Base-by-base conservation (phyloP, 2,329 filamentous ascomycete genomes). In the Canariomyces notabilis region DNA sequence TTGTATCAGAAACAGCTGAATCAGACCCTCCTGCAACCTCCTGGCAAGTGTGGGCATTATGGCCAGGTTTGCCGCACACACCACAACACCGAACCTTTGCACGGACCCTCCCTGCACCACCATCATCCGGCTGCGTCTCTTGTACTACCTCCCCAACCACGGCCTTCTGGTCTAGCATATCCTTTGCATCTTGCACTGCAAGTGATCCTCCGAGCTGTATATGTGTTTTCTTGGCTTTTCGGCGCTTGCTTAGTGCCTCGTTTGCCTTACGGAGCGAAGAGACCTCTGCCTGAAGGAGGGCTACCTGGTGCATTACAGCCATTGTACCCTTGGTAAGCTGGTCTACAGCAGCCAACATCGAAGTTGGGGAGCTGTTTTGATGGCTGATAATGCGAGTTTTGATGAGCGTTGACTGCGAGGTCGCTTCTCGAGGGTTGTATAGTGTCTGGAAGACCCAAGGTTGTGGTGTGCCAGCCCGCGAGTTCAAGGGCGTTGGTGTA, bases 11-110 rank as follows among this genome's bases (percentile, higher is more conserved):
- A 43, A 18, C 29, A 34, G 33, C 18, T 43, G 36, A 37, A 38
- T 39, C 39, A 34, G 23, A 43, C 16, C 16, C 20, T 48, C 39
- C 34, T 43, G 4, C 23, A 43, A 22, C 29, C 26, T 38, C 35
- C 35, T 48, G 34, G 31, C 34, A 48, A 32, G 33, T 42, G 12
- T 33, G 45, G 33, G 18, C 34, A 43, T 48, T 48, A 48, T 48
- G 34, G 33, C 45, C 38, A 36, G 45, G 20, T 26, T 48, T 48
- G 26, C 39, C 41, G 32, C 39, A 36, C 33, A 48, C n/a, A 18
- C 41, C 19, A 44, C 32, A 44, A 15, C 41, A 37, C 41, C 32
- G 32, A 37, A 37, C 22, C 41, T 44, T 44, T 8, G 41, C 37
- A 29, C 33, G 32, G 2, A n/a, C 18, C 18, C 41, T 33, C 33